A percentile compares a stretch with the other conserved stretches of the same genome.
phyloP scores from a whole-genome alignment of 179 eudicot genomes.

The Silene noctiflora region DNA sequence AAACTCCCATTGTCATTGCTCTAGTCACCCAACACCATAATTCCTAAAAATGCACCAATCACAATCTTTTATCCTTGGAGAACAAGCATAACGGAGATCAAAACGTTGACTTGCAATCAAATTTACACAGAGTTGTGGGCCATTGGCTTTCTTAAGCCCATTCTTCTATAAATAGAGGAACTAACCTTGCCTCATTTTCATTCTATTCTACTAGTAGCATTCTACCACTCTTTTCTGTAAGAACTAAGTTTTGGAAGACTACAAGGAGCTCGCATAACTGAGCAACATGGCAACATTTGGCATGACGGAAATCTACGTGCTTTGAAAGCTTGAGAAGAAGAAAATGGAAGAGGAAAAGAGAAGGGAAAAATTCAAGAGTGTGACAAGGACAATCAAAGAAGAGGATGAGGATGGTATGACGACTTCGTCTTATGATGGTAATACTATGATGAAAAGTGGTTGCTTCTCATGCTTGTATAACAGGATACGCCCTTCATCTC shows the following conservation, averaged over 20 bases:
- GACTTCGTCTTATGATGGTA: background rate
- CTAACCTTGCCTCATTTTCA: background rate
- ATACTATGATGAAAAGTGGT: constrained; percentile 2
- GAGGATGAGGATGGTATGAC: background rate
- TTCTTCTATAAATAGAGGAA: background rate
- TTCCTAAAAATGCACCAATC: background rate
- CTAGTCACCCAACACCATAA: background rate
- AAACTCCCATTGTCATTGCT: background rate
- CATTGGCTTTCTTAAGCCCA: constrained; percentile 18
- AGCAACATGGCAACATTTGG: constrained; percentile 13
- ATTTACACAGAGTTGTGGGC: background rate
- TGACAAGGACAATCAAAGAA: background rate
- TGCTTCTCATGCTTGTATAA: constrained; percentile 24
- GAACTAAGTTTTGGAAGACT: background rate
- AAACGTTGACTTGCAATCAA: background rate
- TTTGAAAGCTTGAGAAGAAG: constrained; percentile 23
- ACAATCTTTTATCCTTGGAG: background rate
- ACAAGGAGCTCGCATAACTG: background rate
- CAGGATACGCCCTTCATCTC: constrained; percentile 22
- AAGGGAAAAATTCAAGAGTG: background rate
- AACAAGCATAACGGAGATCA: background rate
- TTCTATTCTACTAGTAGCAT: background rate
- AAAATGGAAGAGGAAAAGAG: constrained; percentile 19
- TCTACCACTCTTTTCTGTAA: background rate
- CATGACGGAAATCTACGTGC: constrained; percentile 25